A percentile compares a stretch with the other conserved stretches of the same genome.
Evolutionary conservation across 163 green algal genomes (phyloP).

Genomic region (Volvox carteri): DNA sequence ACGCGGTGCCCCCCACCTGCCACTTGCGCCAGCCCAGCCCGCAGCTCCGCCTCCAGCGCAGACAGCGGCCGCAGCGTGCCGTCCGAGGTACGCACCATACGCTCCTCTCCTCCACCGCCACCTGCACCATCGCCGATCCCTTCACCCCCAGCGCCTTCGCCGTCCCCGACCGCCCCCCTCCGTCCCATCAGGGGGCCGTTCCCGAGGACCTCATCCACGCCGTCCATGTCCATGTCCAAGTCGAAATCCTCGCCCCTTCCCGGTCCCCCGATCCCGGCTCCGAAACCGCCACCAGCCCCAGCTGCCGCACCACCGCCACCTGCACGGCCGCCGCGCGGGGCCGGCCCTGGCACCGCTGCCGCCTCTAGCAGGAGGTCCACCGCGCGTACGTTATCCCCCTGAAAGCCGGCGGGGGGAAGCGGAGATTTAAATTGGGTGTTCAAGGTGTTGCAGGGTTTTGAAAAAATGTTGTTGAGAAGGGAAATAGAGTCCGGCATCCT

Average conservation of each 20-base stretch:
- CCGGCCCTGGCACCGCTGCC: neutral
- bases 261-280: neutral
- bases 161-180: too few relatives aligned
- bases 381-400: slow-evolving; percentile 3
- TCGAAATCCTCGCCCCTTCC: neutral
- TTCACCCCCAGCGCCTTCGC: too few relatives aligned
- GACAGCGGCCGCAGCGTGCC: slow-evolving; percentile 38
- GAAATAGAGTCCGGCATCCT: too few relatives aligned
- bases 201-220: neutral
- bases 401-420: too few relatives aligned
- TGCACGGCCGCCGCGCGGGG: neutral
- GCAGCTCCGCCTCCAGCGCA: slow-evolving; percentile 37
- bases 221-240: neutral
- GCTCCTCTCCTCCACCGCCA: neutral
- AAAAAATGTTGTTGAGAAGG: too few relatives aligned
- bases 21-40: slow-evolving; percentile 47
- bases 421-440: too few relatives aligned
- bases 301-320: neutral
- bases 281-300: neutral
- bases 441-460: too few relatives aligned
- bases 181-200: too few relatives aligned
- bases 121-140: neutral
- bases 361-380: slow-evolving; percentile 26
- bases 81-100: slow-evolving; percentile 26
- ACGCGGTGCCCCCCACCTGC: too few relatives aligned